Percentiles rank a stretch among this genome's conserved stretches.
Evolutionary conservation across 495 filamentous ascomycete species (phyloP).

Genomic region (Sordaria brevicollis): DNA sequence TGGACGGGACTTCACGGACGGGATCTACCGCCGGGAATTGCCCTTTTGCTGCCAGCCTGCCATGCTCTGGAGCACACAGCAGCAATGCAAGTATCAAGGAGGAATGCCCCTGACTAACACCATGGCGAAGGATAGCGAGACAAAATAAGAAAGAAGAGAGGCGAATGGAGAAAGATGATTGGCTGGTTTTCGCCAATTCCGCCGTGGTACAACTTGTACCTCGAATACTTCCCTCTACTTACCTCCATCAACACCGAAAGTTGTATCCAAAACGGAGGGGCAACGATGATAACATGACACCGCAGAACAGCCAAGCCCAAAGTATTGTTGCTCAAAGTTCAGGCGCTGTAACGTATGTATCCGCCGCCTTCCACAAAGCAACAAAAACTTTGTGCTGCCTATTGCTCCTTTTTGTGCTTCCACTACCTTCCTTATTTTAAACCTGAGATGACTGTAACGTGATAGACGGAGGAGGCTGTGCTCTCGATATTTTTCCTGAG

Average conservation of each 20-base stretch:
- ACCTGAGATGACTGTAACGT: neutral
- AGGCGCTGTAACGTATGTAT: neutral
- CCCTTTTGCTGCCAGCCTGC: neutral
- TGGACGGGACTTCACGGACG: no score
- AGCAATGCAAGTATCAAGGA: neutral
- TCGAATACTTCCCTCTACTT: neutral
- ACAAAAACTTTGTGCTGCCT: neutral
- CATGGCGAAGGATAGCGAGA: neutral
- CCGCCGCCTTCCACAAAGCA: neutral
- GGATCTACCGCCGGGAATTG: neutral
- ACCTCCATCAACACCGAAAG: neutral
- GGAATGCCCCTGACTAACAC: neutral
- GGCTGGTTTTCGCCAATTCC: neutral
- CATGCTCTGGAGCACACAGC: neutral
- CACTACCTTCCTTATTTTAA: neutral
- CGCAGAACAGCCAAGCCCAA: neutral
- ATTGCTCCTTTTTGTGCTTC: neutral
- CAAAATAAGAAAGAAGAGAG: neutral
- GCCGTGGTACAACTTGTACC: neutral
- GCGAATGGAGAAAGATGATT: neutral
- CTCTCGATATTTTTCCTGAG: neutral
- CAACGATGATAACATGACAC: neutral
- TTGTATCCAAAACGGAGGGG: neutral
- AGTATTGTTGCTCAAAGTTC: neutral
- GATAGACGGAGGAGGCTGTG: neutral